A percentile compares a stretch with the other conserved stretches of the same genome.
Evolutionary conservation across 2,329 filamentous ascomycete genomes (phyloP).

Genomic region (Claviceps purpurea): DNA sequence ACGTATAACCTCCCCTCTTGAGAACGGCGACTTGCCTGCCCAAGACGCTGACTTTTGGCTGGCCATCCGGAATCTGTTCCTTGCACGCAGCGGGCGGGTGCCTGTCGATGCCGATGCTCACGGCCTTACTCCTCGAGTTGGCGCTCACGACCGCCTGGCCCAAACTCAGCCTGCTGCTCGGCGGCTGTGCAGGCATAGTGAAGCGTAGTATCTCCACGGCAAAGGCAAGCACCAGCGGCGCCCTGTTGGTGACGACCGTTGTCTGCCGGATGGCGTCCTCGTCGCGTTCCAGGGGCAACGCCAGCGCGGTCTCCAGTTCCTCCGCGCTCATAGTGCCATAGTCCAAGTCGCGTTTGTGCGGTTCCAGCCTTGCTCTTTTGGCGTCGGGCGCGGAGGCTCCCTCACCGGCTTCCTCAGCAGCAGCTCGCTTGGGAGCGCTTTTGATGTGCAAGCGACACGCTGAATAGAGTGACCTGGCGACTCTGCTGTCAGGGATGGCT

Average conservation of each 20-base stretch:
- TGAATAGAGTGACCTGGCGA: conserved; percentile 35
- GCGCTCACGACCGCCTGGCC: conserved; percentile 74
- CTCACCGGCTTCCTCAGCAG: conserved; percentile 1
- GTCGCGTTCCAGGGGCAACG: conserved; percentile 41
- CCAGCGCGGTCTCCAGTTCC: conserved; percentile 49
- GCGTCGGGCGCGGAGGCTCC: conserved; percentile 7
- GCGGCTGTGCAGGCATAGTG: conserved; percentile 75
- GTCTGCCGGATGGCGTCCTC: conserved; percentile 46
- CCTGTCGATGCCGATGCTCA: conserved; percentile 57
- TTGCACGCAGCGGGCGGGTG: conserved; percentile 48
- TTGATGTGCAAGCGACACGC: conserved; percentile 42
- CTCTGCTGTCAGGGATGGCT: conserved; percentile 34
- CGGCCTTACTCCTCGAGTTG: conserved; percentile 66
- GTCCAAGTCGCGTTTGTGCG: conserved; percentile 22
- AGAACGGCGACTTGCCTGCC: conserved; percentile 62
- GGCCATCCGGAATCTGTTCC: conserved; percentile 60
- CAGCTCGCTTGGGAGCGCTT: conserved; percentile 19
- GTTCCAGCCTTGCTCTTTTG: conserved; percentile 21
- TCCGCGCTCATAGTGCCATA: conserved; percentile 33
- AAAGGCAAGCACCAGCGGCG: conserved; percentile 72
- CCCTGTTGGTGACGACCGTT: conserved; percentile 60
- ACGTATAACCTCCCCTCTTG: conserved; percentile 60
- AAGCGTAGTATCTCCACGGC: conserved; percentile 59
- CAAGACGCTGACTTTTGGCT: conserved; percentile 60
- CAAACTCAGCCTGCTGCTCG: conserved; percentile 70